Base-by-base conservation (phyloP, 306 rosid species). In the Hippophae gyantsensis region DNA sequence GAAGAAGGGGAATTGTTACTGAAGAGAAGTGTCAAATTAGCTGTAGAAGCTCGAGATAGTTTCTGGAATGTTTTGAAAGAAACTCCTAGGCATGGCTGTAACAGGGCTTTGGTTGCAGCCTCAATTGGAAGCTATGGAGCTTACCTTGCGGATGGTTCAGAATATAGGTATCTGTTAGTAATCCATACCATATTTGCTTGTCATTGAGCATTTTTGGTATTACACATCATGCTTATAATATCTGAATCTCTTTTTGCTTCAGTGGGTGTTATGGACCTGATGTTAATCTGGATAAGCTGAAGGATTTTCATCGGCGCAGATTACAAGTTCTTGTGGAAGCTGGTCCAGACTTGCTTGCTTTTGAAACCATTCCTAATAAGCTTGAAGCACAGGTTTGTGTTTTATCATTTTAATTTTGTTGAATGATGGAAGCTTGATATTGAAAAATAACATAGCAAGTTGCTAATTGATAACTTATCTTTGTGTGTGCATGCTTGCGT, bases 61-160 rank as follows among this genome's bases (percentile, higher is more conserved):
- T 86, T 90, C 66, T 84, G 90, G 94, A 72, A 78, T 48, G 67
- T 77, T 42, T 42, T 73, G 58, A 72, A 74, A 54, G 65, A 13
- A 48, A 78, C 46, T 55, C 74, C 83, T 27, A 76, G 60, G 47
- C 75, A 90, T 66, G 55, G 51, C 27, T 79, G 75, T 60, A 80
- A 67, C 70, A 67, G 76, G 67, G 89, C 89, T 58, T 69, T 90
- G 74, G 86, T 90, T 72, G 94, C 95, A 42, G 97, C 97, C 67
- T 90, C 97, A 59, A 68, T 90, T 69, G 97, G 97, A 71, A 82
- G 95, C 79, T 90, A 86, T 62, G 97, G 95, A 60, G 94, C 97
- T 73, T 90, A 76, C 75, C 97, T 90, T 70, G 97, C 97, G 25
- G 97, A 90, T 74, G 97, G 97, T 32, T 90, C 97, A 3, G 97